phyloP scores from a whole-genome alignment of 2,329 filamentous ascomycete genomes.

The Diaporthe vexans region DNA sequence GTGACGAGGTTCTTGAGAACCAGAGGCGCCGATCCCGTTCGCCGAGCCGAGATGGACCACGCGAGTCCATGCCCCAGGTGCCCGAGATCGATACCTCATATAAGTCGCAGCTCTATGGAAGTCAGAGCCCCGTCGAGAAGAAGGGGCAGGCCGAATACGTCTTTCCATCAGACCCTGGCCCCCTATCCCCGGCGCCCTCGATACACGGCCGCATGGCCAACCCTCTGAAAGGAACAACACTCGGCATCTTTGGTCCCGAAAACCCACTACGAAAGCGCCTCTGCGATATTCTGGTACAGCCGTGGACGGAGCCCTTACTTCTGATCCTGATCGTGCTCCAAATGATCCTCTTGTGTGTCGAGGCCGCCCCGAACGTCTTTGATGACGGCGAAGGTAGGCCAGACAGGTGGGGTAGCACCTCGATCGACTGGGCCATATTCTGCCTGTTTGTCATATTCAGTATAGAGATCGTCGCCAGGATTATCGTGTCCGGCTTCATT shows the following conservation, averaged over 20 bases:
- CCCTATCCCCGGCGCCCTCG: conserved; percentile 48
- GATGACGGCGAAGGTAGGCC: conserved; percentile 71
- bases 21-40: conserved; percentile 73
- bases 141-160: conserved; percentile 51
- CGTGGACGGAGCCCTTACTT: conserved; percentile 88
- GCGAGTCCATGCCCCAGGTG: conserved; percentile 61
- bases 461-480: conserved; percentile 83
- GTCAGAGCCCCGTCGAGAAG: conserved; percentile 62
- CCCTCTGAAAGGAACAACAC: conserved; percentile 86
- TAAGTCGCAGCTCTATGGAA: conserved; percentile 59
- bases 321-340: conserved; percentile 90
- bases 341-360: conserved; percentile 87
- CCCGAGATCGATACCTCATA: conserved; percentile 66
- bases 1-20: conserved; percentile 87
- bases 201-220: conserved; percentile 67
- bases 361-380: conserved; percentile 81
- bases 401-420: conserved; percentile 74
- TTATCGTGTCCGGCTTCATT: conserved; percentile 93
- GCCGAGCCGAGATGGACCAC: conserved; percentile 65
- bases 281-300: conserved; percentile 88
- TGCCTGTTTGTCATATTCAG: conserved; percentile 91
- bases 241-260: conserved; percentile 87
- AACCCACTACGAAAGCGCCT: conserved; percentile 81
- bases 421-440: conserved; percentile 85
- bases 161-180: conserved; percentile 49